A percentile compares a stretch with the other conserved stretches of the same genome.
phyloP scores from a whole-genome alignment of 2,329 filamentous ascomycete species.

The Colletotrichum gigasporum region DNA sequence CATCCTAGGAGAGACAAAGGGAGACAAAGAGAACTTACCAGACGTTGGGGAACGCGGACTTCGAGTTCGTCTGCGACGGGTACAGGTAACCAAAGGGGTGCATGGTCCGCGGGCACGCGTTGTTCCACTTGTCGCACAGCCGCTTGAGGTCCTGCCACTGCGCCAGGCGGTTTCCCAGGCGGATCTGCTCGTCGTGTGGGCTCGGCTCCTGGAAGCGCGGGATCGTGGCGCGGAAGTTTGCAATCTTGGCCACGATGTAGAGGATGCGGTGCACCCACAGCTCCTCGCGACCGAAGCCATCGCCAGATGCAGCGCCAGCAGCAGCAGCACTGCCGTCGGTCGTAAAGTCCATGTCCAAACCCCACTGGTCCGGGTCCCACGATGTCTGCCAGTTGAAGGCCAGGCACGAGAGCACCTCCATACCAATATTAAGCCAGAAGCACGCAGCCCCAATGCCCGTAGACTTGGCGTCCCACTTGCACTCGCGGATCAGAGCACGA shows the following conservation, averaged over 20 bases:
- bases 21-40: conserved; percentile 65
- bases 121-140: conserved; percentile 87
- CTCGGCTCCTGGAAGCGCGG: conserved; percentile 68
- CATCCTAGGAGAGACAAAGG: background rate
- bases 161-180: conserved; percentile 70
- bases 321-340: conserved; percentile 28
- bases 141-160: conserved; percentile 84
- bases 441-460: conserved; percentile 85
- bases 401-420: conserved; percentile 90
- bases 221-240: conserved; percentile 81
- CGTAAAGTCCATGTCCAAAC: conserved; percentile 78
- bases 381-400: conserved; percentile 87
- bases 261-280: conserved; percentile 89
- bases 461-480: conserved; percentile 84
- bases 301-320: conserved; percentile 47
- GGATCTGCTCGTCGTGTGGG: conserved; percentile 70
- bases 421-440: conserved; percentile 92
- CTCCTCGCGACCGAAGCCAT: conserved; percentile 71
- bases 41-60: conserved; percentile 85
- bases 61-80: conserved; percentile 71
- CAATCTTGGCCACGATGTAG: conserved; percentile 87
- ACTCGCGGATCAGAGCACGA: conserved; percentile 87
- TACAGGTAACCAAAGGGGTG: conserved; percentile 83
- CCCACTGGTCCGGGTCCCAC: conserved; percentile 93
- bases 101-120: conserved; percentile 84